These are phyloP conservation scores for Candida hispaniensis DNA, from an alignment of 805 yeast genomes.

Conservation along the genomic window DNA sequence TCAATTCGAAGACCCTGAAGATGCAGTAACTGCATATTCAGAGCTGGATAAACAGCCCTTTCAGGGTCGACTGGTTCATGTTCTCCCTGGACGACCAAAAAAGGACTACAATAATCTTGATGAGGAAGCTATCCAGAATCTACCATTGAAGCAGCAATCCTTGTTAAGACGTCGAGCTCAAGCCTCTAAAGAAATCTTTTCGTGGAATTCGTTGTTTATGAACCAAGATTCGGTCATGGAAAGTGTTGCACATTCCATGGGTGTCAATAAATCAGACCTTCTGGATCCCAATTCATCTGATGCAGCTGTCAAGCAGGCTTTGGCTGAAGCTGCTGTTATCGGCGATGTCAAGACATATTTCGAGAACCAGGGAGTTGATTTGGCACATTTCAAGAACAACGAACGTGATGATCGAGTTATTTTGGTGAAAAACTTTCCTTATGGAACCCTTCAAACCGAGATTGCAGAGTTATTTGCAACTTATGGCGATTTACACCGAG, in stretches of 20 bases:
- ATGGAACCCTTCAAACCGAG: slow-evolving; percentile 71
- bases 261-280: slow-evolving; percentile 70
- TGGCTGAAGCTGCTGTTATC: slow-evolving; percentile 93
- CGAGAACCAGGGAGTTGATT: slow-evolving; percentile 75
- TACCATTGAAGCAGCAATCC: slow-evolving; percentile 85
- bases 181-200: slow-evolving; percentile 77
- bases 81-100: slow-evolving; percentile 74
- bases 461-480: slow-evolving; percentile 70
- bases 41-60: slow-evolving; percentile 77
- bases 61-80: slow-evolving; percentile 88
- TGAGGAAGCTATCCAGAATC: slow-evolving; percentile 80
- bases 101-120: slow-evolving; percentile 66
- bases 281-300: slow-evolving; percentile 78
- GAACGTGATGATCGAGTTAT: slow-evolving; percentile 75
- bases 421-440: slow-evolving; percentile 83
- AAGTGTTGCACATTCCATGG: slow-evolving; percentile 75
- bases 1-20: slow-evolving; percentile 52
- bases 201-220: slow-evolving; percentile 92
- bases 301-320: slow-evolving; percentile 91
- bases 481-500: slow-evolving; percentile 67
- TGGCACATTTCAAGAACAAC: slow-evolving; percentile 50
- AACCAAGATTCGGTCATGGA: slow-evolving; percentile 86
- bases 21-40: slow-evolving; percentile 67
- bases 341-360: slow-evolving; percentile 84
- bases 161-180: slow-evolving; percentile 74